These are phyloP conservation scores for Stygiomarasmius scandens DNA, from an alignment of 1,284 basidiomycete species.

Conservation along the genomic window DNA sequence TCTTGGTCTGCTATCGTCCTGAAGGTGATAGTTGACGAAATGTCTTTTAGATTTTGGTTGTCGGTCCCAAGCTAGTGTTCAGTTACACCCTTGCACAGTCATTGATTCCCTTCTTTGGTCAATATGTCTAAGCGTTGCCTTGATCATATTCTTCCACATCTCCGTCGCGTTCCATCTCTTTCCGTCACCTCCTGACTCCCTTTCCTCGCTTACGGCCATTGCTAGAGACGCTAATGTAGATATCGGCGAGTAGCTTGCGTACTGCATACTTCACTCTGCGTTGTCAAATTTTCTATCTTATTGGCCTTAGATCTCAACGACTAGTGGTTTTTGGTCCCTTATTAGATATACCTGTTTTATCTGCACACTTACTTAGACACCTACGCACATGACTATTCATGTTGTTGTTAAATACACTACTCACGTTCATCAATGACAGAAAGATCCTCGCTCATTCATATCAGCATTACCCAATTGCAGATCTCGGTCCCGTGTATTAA, in stretches of 20 bases:
- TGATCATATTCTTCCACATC: not conserved
- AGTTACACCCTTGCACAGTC: conserved; percentile 97
- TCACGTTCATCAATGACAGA: not conserved
- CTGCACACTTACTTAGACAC: not conserved
- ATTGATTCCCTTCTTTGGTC: conserved; percentile 91
- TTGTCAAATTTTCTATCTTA: too few species aligned
- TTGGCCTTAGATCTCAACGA: too few species aligned
- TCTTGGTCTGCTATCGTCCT: not conserved
- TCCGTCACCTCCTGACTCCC: not conserved
- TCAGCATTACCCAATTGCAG: too few species aligned
- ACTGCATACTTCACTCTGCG: too few species aligned
- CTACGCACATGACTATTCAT: not conserved
- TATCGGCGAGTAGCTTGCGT: too few species aligned
- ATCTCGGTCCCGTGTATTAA: too few species aligned
- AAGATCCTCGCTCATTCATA: not conserved
- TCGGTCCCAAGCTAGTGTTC: conserved; percentile 98
- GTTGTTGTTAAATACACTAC: not conserved
- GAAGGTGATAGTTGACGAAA: not conserved
- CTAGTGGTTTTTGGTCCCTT: not conserved
- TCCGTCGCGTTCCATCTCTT: not conserved
- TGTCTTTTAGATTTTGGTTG: conserved; percentile 79
- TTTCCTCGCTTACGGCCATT: too few species aligned
- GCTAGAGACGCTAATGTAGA: too few species aligned
- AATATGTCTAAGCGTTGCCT: conserved; percentile 66
- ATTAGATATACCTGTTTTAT: not conserved